phyloP scores from a whole-genome alignment of 177 flowering plant genomes.

The Vitis hybrid region DNA sequence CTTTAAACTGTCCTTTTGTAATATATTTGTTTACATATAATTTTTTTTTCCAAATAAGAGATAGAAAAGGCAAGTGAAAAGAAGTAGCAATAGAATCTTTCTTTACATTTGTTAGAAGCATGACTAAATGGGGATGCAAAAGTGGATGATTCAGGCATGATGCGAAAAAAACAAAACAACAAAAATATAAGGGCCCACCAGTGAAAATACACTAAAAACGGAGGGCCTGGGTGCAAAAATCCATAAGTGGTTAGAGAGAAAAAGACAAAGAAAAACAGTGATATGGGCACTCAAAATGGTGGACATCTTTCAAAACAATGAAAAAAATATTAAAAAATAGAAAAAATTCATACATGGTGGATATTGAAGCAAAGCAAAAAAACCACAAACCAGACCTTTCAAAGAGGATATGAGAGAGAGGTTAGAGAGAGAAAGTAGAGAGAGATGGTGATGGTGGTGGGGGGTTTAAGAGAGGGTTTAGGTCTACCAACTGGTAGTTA shows the following conservation, averaged over 20 bases:
- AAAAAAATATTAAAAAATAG: background rate
- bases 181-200: slow-evolving; percentile 2
- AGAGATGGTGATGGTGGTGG: slow-evolving; percentile 3
- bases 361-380: slow-evolving; percentile 35
- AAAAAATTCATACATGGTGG: slow-evolving; percentile 39
- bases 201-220: slow-evolving; percentile 1
- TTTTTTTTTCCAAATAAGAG: no score
- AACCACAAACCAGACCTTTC: slow-evolving; percentile 29
- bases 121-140: no score
- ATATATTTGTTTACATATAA: no score
- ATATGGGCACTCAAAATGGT: background rate
- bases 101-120: no score
- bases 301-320: background rate
- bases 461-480: slow-evolving; percentile 71
- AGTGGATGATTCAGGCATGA: no score
- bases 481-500: slow-evolving; percentile 98
- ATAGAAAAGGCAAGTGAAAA: no score
- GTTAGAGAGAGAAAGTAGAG: slow-evolving; percentile 6
- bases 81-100: no score
- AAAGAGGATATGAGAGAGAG: slow-evolving; percentile 33
- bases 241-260: slow-evolving; percentile 15
- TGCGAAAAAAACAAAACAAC: no score
- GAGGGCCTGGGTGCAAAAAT: slow-evolving; percentile 2
- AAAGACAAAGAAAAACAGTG: slow-evolving; percentile 15
- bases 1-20: no score